Base-by-base conservation (phyloP, 179 eudicot genomes). In the Spergularia azorica region DNA sequence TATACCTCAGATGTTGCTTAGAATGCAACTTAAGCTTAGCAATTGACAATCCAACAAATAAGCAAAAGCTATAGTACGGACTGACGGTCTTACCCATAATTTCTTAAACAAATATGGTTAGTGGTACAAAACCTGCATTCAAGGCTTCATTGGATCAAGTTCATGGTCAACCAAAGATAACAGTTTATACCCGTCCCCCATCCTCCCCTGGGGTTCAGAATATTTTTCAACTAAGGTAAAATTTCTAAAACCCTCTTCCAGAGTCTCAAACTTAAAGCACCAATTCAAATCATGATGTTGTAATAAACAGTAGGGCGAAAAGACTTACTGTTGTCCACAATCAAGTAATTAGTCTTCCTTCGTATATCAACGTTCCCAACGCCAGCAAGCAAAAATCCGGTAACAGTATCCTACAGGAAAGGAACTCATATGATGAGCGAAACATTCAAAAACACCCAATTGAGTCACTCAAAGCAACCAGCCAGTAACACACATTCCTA, bases 351-450 rank as follows among this genome's bases (percentile, higher is more conserved):
- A 67, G 99, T 93, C 87, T 95, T 93, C 89, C 99, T 93, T 76
- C 99, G 80, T 86, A 95, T 80, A 80, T 93, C 97, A 56, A 95
- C 97, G 77, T 95, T 91, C 77, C 99, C 99, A 67, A 95, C 97
- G 75, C 99, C 99, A 79, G 99, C 97, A 67, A 95, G 88, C 77
- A 95, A 82, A 80, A 95, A 87, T 70, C 99, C 99, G 70, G 98
- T 95, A 18, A 95, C 81, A 38, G 99, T 95, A 77, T 95, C 99
- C 97, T 95, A 73, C 56, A 79, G 38, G 51, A 75, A 77, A 77
- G 20, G 39, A 56, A 68, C 63, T 54, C 15, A 73, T 43, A 43
- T 43, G 61, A 55, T 43, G 48, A 43, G 8, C 12, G 16, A 26
- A n/a, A 15, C 70, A 75, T 70, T 41, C 12, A 20, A 43, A 52